Conservation (phyloP, 2,329 filamentous ascomycete species). For the Pseudogymnoascus sp. region DNA sequence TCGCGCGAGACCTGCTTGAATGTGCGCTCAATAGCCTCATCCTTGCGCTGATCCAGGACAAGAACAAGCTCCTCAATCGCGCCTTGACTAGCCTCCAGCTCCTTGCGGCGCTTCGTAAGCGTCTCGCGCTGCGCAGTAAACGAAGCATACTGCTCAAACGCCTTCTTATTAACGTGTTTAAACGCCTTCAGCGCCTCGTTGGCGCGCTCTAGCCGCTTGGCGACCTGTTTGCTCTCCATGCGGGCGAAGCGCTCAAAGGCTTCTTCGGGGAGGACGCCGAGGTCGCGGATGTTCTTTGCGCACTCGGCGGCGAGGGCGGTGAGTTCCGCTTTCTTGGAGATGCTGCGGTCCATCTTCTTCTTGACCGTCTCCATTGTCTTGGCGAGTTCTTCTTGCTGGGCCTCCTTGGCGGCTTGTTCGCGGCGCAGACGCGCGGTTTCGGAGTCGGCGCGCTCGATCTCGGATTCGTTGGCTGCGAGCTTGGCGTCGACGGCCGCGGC, state of each 20-base stretch:
- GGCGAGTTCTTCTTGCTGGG: conserved; percentile 67
- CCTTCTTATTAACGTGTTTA: conserved; percentile 98
- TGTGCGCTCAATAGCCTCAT: conserved; percentile 94
- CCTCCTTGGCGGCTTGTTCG: conserved; percentile 56
- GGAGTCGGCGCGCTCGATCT: conserved; percentile 51
- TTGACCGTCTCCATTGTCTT: conserved; percentile 76
- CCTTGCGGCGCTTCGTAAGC: conserved; percentile 73
- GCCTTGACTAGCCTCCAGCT: conserved; percentile 76
- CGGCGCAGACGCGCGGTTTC: conserved; percentile 32
- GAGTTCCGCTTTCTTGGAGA: conserved; percentile 77
- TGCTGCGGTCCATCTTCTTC: conserved; percentile 83
- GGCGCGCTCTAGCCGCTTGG: conserved; percentile 74
- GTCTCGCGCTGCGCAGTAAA: conserved; percentile 90
- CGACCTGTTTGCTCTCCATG: conserved; percentile 68
- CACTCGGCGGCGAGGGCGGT: conserved; percentile 72
- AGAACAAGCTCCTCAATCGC: conserved; percentile 90
- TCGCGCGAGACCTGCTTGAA: conserved; percentile 97
- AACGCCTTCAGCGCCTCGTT: conserved; percentile 94
- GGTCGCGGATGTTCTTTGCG: conserved; percentile 79
- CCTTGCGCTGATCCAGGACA: conserved; percentile 88
- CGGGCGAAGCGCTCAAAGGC: conserved; percentile 86
- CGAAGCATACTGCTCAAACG: conserved; percentile 96
- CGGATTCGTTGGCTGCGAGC: conserved; percentile 65
- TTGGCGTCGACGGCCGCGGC: conserved; percentile 60
- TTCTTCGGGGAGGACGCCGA: conserved; percentile 89